A percentile compares a stretch with the other conserved stretches of the same genome.
Conservation (phyloP, 164 flowering plant genomes). For the Hamamelis virginiana region DNA sequence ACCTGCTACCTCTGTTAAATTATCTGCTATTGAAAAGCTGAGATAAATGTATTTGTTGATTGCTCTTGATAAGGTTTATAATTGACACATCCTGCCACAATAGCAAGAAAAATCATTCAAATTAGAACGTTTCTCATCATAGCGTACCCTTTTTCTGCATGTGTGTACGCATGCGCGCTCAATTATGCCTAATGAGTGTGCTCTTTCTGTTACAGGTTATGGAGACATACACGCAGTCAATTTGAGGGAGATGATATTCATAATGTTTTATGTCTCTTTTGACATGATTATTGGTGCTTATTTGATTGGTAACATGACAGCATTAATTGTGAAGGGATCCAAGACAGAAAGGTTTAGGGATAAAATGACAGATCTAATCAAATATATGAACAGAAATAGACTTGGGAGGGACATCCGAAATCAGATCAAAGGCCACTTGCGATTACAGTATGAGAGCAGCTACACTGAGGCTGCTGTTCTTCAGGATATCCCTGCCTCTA, state of each 20-base stretch:
- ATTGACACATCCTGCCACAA: neutral
- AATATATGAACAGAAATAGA: constrained; percentile 56
- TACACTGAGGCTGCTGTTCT: constrained; percentile 52
- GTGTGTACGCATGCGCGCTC: too few species aligned
- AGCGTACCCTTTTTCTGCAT: too few species aligned
- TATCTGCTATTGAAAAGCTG: neutral
- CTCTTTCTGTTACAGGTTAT: constrained; percentile 43
- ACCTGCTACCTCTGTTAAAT: neutral
- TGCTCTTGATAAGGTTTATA: neutral
- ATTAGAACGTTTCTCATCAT: too few species aligned
- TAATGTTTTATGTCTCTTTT: constrained; percentile 63
- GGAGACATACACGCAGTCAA: constrained; percentile 77
- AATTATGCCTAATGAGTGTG: neutral
- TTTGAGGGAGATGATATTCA: constrained; percentile 61
- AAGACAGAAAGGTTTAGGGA: constrained; percentile 64
- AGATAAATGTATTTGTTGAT: neutral
- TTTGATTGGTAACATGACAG: constrained; percentile 70
- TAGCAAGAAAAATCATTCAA: too few species aligned
- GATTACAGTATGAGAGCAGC: constrained; percentile 55
- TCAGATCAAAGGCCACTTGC: constrained; percentile 52
- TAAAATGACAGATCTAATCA: constrained; percentile 57
- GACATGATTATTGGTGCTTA: constrained; percentile 75
- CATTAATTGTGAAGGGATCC: constrained; percentile 69
- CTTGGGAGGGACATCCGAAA: constrained; percentile 50
- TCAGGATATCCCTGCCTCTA: constrained; percentile 55